Base-by-base conservation (phyloP, 768 basidiomycete species). In the Cubamyces lactineus region DNA sequence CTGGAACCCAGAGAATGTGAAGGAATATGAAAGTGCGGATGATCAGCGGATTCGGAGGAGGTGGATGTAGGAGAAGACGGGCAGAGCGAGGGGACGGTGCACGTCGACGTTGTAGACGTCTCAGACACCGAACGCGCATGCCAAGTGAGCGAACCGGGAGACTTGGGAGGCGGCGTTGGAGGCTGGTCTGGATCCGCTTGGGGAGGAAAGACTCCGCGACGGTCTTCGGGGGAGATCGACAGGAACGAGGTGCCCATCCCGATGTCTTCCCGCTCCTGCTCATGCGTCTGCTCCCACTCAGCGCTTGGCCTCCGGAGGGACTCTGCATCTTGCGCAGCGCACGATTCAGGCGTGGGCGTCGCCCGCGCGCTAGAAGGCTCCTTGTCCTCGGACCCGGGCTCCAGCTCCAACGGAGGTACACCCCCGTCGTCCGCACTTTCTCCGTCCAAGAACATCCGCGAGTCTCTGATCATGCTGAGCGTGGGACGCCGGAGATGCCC, bases 391-490 rank as follows among this genome's bases (percentile, higher is more conserved):
- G 57, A 30, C 19, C 26, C 53, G 19, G 53, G 12, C 41, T 48
- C 41, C 15, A 39, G 19, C 30, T 57, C 42, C 8, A 58, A 45
- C 47, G 54, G 28, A 15, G 48, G 51, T 23, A 57, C 47, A 11
- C 45, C 59, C 8, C 34, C 59, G 41, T 61, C 64, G 28, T 47
- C 58, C 53, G 57, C 63, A 28, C 19, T 56, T 51, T 64, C 63
- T 26, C 56, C 66, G 53, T 63, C 64, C 12, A 56, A 39, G 39
- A 65, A 54, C 61, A 66, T 61, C 41, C 66, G 57, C 59, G 68
- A 69, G 64, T 69, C 68, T 38, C 68, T 59, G 66, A 69, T 67
- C 49, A 66, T 63, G 63, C 66, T 65, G 24, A 69, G 59, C 26
- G 68, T 67, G 5, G 68, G 68, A 7, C 64, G 60, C 51, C 66